phyloP scores from a whole-genome alignment of 1,284 basidiomycete genomes.

The Leccinum subspadiceum region DNA sequence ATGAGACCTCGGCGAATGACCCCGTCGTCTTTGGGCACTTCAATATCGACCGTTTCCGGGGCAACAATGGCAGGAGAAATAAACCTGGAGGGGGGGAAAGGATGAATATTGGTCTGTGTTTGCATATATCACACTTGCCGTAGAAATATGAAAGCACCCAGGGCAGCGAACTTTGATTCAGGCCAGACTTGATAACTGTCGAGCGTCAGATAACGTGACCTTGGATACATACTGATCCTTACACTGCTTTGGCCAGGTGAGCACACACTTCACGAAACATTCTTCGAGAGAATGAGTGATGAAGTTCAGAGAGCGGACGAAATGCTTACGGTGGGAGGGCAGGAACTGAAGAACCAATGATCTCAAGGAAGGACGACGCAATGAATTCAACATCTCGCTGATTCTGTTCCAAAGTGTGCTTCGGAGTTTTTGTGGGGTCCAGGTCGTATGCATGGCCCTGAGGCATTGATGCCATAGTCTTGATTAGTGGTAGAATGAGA shows the following conservation, averaged over 20 bases:
- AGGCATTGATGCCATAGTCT: conserved; percentile 71
- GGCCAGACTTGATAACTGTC: conserved; percentile 65
- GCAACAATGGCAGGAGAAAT: conserved; percentile 85
- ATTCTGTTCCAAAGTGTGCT: conserved; percentile 69
- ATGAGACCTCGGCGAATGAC: conserved; percentile 75
- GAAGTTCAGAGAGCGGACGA: background rate
- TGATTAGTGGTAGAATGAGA: conserved; percentile 74
- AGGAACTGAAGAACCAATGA: conserved; percentile 71
- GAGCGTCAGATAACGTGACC: conserved; percentile 16
- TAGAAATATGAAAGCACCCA: conserved; percentile 90
- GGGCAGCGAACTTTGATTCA: conserved; percentile 79
- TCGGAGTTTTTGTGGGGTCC: conserved; percentile 64
- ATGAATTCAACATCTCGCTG: conserved; percentile 72
- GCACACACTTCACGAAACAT: conserved; percentile 88
- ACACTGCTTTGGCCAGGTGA: conserved; percentile 82
- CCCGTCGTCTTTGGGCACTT: conserved; percentile 62
- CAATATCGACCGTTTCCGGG: conserved; percentile 82
- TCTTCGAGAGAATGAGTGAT: conserved; percentile 38
- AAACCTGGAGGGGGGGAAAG: conserved; percentile 45
- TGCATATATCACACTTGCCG: conserved; percentile 44
- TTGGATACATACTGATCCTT: conserved; percentile 33
- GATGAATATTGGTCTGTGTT: conserved; percentile 3
- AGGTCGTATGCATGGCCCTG: conserved; percentile 77
- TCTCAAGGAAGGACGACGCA: conserved; percentile 73
- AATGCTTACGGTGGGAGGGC: conserved; percentile 70